Percentiles rank a stretch among this genome's conserved stretches.
phyloP scores from a whole-genome alignment of 2,329 filamentous ascomycete genomes.

The Daldinia eschscholtzii region DNA sequence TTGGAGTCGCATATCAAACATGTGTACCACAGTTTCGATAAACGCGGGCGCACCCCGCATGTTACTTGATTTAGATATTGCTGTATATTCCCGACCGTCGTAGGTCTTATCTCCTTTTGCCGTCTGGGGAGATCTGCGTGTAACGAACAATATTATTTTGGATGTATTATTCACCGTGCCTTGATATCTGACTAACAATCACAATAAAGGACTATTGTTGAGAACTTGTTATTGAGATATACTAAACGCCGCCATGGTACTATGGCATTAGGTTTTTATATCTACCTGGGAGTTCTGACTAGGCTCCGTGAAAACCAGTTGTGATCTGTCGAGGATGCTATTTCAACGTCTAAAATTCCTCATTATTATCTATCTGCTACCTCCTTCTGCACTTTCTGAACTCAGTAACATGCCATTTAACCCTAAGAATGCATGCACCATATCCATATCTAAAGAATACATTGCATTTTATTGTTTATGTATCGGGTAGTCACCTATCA shows the following conservation, averaged over 20 bases:
- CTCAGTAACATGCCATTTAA: too few relatives aligned
- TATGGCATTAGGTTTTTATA: background rate
- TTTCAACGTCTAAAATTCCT: background rate
- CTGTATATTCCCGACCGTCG: constrained; percentile 7
- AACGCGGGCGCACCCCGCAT: constrained; percentile 38
- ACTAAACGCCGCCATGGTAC: background rate
- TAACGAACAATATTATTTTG: constrained; percentile 10
- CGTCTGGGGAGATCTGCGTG: constrained; percentile 14
- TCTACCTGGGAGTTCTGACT: background rate
- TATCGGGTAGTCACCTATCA: too few relatives aligned
- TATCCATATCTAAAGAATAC: too few relatives aligned
- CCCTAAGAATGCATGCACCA: too few relatives aligned
- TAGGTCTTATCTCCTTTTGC: constrained; percentile 12
- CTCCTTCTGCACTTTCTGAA: too few relatives aligned
- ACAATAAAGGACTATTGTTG: background rate
- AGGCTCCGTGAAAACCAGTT: background rate
- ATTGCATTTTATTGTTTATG: too few relatives aligned
- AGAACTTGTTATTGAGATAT: too few relatives aligned
- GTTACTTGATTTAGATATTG: constrained; percentile 17
- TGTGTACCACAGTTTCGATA: constrained; percentile 26
- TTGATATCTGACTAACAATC: constrained; percentile 32
- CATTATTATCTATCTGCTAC: too few relatives aligned
- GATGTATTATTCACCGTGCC: constrained; percentile 32
- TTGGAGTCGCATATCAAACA: constrained; percentile 11
- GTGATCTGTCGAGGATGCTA: background rate